Evolutionary conservation across 306 rosid species (phyloP).

Genomic region (Rosa chinensis): DNA sequence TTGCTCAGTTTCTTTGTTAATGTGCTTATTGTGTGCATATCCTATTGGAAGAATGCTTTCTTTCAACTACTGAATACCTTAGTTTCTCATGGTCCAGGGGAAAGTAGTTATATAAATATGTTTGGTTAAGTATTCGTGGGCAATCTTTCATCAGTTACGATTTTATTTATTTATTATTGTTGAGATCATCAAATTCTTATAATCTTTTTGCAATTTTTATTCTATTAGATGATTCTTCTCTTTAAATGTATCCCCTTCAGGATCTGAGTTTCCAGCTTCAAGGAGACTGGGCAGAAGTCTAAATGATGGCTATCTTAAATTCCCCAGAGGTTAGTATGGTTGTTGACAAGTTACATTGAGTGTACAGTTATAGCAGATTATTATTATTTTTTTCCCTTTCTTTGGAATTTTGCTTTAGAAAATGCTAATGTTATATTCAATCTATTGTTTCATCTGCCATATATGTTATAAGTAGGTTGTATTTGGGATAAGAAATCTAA

Average conservation of each 20-base stretch:
- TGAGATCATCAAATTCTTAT: background rate
- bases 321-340: conserved; percentile 63
- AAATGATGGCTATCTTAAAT: conserved; percentile 45
- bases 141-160: background rate
- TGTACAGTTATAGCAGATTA: background rate
- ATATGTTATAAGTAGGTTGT: background rate
- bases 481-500: background rate
- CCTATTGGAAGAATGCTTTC: background rate
- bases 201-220: conserved; percentile 2
- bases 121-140: background rate
- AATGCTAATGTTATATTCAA: background rate
- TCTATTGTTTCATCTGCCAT: background rate
- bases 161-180: background rate
- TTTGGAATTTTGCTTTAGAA: background rate
- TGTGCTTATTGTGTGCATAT: background rate
- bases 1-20: background rate
- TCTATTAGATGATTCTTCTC: background rate
- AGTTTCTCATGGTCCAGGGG: background rate
- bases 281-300: conserved; percentile 46
- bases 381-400: background rate
- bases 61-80: background rate
- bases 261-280: conserved; percentile 51
- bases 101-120: background rate
- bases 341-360: background rate
- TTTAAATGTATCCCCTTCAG: conserved; percentile 28